phyloP scores from a whole-genome alignment of 345 rosid genomes.

The Pugionium dolabratum region DNA sequence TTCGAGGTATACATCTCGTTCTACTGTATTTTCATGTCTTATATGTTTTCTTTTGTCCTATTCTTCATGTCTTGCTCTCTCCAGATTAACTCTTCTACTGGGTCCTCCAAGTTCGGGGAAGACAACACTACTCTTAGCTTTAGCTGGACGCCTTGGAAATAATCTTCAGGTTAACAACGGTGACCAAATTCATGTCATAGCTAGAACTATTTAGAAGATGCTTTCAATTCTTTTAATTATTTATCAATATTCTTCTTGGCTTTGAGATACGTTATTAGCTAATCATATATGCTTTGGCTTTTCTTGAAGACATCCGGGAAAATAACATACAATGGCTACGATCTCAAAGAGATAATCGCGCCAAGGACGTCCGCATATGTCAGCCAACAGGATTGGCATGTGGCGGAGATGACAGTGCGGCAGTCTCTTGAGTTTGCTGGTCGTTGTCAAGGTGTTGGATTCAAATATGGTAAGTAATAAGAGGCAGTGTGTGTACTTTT shows the following conservation, averaged over 20 bases:
- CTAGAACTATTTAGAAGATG: background rate
- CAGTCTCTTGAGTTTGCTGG: slow-evolving; percentile 92
- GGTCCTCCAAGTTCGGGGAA: slow-evolving; percentile 99
- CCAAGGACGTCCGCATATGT: slow-evolving; percentile 92
- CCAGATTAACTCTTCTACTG: slow-evolving; percentile 80
- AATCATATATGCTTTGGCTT: slow-evolving; percentile 22
- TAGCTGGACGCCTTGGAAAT: slow-evolving; percentile 82
- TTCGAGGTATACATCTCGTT: slow-evolving; percentile 59
- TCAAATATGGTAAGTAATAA: slow-evolving; percentile 72
- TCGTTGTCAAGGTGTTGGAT: slow-evolving; percentile 95
- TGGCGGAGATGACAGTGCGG: slow-evolving; percentile 93
- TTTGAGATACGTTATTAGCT: slow-evolving; percentile 25
- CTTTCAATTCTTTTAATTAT: background rate
- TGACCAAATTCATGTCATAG: background rate
- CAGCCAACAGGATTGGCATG: slow-evolving; percentile 94
- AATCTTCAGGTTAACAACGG: slow-evolving; percentile 63
- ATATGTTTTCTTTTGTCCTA: slow-evolving; percentile 4
- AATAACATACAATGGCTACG: slow-evolving; percentile 79
- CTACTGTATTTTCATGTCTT: background rate
- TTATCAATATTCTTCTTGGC: background rate
- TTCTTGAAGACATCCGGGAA: slow-evolving; percentile 68
- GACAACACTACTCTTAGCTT: slow-evolving; percentile 85
- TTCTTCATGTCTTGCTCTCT: slow-evolving; percentile 12
- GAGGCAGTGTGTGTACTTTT: slow-evolving; percentile 5
- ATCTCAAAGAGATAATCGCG: slow-evolving; percentile 76